These are phyloP conservation scores for Hysterium pulicare DNA, from an alignment of 2,329 filamentous ascomycete genomes.

Conservation along the genomic window DNA sequence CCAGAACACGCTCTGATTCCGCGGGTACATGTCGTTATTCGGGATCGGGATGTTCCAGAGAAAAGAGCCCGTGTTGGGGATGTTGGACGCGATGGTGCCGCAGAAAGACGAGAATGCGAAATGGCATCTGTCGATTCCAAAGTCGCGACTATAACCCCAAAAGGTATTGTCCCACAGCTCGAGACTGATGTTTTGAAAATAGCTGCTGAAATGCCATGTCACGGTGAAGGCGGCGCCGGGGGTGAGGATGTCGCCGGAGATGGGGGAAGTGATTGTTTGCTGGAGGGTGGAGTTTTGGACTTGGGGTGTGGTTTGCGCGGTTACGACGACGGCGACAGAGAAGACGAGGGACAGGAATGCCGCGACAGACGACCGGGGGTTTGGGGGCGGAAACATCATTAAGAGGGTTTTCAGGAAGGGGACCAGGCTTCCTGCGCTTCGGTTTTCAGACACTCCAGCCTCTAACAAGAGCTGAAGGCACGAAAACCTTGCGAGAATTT, in stretches of 20 bases:
- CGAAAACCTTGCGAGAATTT: neutral
- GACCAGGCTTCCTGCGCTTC: neutral
- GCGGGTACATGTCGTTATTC: neutral
- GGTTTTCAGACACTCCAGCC: neutral
- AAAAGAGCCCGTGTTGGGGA: neutral
- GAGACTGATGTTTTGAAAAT: neutral
- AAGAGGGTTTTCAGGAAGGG: neutral
- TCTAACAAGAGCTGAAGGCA: too few species aligned
- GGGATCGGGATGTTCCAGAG: neutral
- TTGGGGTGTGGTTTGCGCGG: neutral
- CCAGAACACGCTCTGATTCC: neutral
- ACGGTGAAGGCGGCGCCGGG: neutral
- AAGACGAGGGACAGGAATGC: neutral
- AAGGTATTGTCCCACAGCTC: neutral
- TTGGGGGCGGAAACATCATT: neutral
- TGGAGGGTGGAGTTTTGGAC: neutral
- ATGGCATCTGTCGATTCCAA: neutral
- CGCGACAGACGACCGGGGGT: neutral
- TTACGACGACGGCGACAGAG: neutral
- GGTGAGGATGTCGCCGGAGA: neutral
- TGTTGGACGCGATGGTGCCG: neutral
- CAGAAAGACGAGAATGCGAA: neutral
- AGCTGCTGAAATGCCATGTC: neutral
- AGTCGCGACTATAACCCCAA: neutral
- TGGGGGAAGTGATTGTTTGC: neutral